Percentiles rank a stretch among this genome's conserved stretches.
phyloP scores from a whole-genome alignment of 2,329 filamentous ascomycete species.

The Sclerotinia spermophila region DNA sequence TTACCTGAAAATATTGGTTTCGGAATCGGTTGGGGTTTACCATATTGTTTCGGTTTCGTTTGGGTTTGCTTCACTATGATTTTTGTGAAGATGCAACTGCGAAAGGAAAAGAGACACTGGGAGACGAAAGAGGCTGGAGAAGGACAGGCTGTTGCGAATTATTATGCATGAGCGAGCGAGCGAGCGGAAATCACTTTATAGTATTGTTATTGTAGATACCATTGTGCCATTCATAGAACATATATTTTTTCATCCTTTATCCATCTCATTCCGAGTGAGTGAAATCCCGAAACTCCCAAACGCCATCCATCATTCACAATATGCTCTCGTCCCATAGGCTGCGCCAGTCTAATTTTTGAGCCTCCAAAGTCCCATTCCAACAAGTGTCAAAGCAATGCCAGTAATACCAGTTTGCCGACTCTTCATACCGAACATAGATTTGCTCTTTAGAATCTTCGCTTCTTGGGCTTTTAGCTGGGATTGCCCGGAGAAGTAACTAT shows the following conservation, averaged over 20 bases:
- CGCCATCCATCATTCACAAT: background rate
- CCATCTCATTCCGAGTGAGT: background rate
- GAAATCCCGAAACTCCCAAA: background rate
- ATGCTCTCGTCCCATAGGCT: background rate
- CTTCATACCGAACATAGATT: slow-evolving; percentile 68
- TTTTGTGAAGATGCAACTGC: slow-evolving; percentile 26
- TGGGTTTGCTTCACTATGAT: slow-evolving; percentile 24
- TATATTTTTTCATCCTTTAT: background rate
- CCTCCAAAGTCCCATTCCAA: slow-evolving; percentile 65
- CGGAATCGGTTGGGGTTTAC: slow-evolving; percentile 33
- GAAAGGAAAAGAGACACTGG: slow-evolving; percentile 27
- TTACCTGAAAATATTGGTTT: slow-evolving; percentile 29
- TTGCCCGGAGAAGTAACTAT: slow-evolving; percentile 74
- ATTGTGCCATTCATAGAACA: background rate
- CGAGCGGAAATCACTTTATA: background rate
- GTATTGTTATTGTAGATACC: slow-evolving; percentile 4
- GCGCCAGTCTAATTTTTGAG: slow-evolving; percentile 33
- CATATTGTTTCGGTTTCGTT: slow-evolving; percentile 25
- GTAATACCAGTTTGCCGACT: slow-evolving; percentile 65
- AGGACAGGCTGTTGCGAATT: slow-evolving; percentile 16
- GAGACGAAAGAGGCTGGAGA: slow-evolving; percentile 20
- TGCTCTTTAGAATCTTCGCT: slow-evolving; percentile 63
- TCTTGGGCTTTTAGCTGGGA: slow-evolving; percentile 65
- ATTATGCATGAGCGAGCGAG: slow-evolving; percentile 7
- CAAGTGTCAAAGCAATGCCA: slow-evolving; percentile 62